Evolutionary conservation across 2,329 filamentous ascomycete species (phyloP).

Genomic region (Trichophyton mentagrophytes): DNA sequence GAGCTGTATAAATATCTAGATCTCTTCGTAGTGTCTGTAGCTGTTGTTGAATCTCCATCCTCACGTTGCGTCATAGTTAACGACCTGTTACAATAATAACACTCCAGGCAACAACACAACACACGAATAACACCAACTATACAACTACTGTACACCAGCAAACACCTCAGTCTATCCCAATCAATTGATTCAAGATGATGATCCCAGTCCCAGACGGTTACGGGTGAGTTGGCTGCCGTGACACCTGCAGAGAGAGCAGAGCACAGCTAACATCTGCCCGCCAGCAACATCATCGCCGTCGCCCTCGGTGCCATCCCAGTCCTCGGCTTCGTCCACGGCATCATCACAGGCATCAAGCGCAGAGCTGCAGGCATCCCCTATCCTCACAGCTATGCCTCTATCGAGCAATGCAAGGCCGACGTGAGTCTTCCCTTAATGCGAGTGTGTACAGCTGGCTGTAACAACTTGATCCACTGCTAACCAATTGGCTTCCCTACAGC

Average conservation of each 20-base stretch:
- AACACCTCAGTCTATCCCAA: neutral
- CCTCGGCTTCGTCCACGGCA: slow-evolving; percentile 41
- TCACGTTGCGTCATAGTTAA: too few species aligned
- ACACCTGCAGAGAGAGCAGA: neutral
- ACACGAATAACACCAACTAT: neutral
- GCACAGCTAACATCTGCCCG: neutral
- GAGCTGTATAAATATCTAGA: too few species aligned
- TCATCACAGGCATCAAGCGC: slow-evolving; percentile 35
- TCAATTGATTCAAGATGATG: slow-evolving; percentile 2
- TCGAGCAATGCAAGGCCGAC: slow-evolving; percentile 40
- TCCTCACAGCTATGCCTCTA: slow-evolving; percentile 46
- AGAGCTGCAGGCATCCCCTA: slow-evolving; percentile 43
- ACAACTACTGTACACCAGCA: too few species aligned
- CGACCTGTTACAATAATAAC: too few species aligned
- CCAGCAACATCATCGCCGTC: slow-evolving; percentile 44
- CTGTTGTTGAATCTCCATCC: too few species aligned
- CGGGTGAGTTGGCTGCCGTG: slow-evolving; percentile 26
- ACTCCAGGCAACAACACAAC: too few species aligned
- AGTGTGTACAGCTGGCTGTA: neutral
- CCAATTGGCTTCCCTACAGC: slow-evolving; percentile 15
- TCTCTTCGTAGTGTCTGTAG: too few species aligned
- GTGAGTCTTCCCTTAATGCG: slow-evolving; percentile 15
- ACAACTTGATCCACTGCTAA: neutral
- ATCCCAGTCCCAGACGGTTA: slow-evolving; percentile 34
- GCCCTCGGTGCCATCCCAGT: slow-evolving; percentile 43